Evolutionary conservation across 768 basidiomycete genomes (phyloP).

Genomic region (Cubamyces sp.): DNA sequence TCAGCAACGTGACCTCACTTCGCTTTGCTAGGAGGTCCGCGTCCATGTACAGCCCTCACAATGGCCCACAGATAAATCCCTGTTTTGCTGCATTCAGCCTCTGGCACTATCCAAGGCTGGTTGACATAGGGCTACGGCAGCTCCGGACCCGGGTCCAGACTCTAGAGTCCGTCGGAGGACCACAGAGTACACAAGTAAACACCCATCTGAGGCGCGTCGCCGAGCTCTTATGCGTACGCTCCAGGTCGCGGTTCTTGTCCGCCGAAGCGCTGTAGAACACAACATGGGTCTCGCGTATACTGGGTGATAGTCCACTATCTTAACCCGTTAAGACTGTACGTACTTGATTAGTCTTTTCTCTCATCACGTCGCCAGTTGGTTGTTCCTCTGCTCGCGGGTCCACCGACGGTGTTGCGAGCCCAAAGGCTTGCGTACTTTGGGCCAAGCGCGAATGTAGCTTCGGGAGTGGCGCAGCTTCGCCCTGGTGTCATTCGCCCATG

Average conservation of each 20-base stretch:
- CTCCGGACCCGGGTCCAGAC: slow-evolving; percentile 6
- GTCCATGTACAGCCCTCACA: background rate
- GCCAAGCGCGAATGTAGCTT: too few relatives aligned
- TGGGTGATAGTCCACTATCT: too few relatives aligned
- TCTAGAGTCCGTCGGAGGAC: background rate
- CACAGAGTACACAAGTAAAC: slow-evolving; percentile 12
- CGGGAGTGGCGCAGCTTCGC: too few relatives aligned
- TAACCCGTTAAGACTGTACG: too few relatives aligned
- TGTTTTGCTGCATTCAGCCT: background rate
- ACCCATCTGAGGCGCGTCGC: background rate
- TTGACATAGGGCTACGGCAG: background rate
- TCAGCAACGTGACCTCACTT: slow-evolving; percentile 26
- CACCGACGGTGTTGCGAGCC: too few relatives aligned
- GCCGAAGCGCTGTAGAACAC: slow-evolving; percentile 5
- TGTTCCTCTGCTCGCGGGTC: too few relatives aligned
- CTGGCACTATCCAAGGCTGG: background rate
- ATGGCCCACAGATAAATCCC: background rate
- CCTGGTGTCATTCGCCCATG: too few relatives aligned
- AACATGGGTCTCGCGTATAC: background rate
- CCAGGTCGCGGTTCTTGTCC: background rate
- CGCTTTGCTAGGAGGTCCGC: slow-evolving; percentile 6
- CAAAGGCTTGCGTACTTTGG: too few relatives aligned
- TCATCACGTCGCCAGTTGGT: too few relatives aligned
- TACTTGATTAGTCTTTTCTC: too few relatives aligned
- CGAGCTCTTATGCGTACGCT: background rate